These are phyloP conservation scores for Pichia sp. DNA, from an alignment of 1,139 yeast genomes.

Conservation along the genomic window DNA sequence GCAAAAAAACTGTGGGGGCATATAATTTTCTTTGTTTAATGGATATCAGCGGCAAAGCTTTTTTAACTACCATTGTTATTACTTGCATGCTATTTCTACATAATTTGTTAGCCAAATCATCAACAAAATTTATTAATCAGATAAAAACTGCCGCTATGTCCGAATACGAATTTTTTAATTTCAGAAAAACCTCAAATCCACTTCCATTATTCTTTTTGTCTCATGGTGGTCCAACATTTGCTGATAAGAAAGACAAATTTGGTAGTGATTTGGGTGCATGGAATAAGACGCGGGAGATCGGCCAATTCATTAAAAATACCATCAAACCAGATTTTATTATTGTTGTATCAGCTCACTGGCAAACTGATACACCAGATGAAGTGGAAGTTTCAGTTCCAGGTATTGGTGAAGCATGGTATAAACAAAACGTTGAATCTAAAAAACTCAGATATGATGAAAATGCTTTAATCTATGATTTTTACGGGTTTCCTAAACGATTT, in stretches of 20 bases:
- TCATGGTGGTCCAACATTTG: constrained; percentile 75
- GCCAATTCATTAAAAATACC: constrained; percentile 37
- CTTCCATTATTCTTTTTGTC: constrained; percentile 59
- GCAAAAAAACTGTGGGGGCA: too few species aligned
- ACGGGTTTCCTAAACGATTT: constrained; percentile 59
- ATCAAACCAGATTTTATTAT: constrained; percentile 58
- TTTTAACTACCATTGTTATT: constrained; percentile 5
- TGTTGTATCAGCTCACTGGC: constrained; percentile 75
- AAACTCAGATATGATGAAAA: constrained; percentile 25
- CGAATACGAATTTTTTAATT: constrained; percentile 14
- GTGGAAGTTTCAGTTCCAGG: constrained; percentile 46
- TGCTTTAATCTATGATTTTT: constrained; percentile 59
- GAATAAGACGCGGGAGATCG: constrained; percentile 40
- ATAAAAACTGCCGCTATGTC: constrained; percentile 9
- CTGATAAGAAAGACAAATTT: constrained; percentile 37
- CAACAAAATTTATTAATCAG: constrained; percentile 4
- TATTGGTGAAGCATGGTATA: constrained; percentile 20
- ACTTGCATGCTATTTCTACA: constrained; percentile 12
- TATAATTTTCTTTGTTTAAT: too few species aligned
- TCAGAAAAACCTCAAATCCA: constrained; percentile 14
- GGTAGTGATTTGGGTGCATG: constrained; percentile 54
- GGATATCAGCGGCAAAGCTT: background rate
- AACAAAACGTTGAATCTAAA: constrained; percentile 11
- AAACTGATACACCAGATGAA: constrained; percentile 33
- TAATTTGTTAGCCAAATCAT: constrained; percentile 8